Evolutionary conservation across 1,139 yeast species (phyloP).

Genomic region (Candida sanyaensis): DNA sequence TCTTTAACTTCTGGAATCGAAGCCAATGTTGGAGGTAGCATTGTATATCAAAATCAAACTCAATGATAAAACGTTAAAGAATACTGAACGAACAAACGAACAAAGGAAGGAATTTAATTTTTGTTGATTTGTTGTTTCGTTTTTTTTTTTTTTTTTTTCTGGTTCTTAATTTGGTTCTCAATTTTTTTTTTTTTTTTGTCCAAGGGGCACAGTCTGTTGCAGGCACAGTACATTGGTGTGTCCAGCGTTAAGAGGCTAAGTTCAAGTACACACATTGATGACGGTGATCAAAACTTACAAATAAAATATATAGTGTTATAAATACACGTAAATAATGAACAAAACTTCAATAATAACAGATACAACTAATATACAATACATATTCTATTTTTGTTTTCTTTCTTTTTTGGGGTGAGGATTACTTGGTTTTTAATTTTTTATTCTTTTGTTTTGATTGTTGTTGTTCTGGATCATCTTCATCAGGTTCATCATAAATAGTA

Average conservation of each 20-base stretch:
- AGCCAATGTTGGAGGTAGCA: constrained; percentile 47
- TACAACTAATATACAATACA: not conserved
- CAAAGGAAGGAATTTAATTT: no score
- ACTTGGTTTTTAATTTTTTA: constrained; percentile 11
- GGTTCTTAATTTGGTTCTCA: not conserved
- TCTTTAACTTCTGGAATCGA: constrained; percentile 56
- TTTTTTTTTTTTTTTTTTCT: not conserved
- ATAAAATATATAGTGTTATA: not conserved
- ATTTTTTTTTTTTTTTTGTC: constrained; percentile 1
- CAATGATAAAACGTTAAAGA: not conserved
- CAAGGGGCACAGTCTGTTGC: not conserved
- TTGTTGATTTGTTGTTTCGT: not conserved
- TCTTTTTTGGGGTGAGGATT: not conserved
- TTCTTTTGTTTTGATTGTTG: constrained; percentile 7
- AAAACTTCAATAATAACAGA: not conserved
- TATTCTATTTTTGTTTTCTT: no score
- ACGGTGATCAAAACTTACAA: not conserved
- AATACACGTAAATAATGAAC: not conserved
- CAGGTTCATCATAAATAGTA: constrained; percentile 35
- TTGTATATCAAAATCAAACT: constrained; percentile 11
- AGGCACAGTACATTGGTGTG: not conserved
- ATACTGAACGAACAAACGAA: not conserved
- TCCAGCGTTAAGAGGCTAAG: no score
- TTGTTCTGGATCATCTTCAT: constrained; percentile 20
- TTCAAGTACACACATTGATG: no score